A percentile compares a stretch with the other conserved stretches of the same genome.
phyloP scores from a whole-genome alignment of 179 eudicot genomes.

The Nepenthes alata region DNA sequence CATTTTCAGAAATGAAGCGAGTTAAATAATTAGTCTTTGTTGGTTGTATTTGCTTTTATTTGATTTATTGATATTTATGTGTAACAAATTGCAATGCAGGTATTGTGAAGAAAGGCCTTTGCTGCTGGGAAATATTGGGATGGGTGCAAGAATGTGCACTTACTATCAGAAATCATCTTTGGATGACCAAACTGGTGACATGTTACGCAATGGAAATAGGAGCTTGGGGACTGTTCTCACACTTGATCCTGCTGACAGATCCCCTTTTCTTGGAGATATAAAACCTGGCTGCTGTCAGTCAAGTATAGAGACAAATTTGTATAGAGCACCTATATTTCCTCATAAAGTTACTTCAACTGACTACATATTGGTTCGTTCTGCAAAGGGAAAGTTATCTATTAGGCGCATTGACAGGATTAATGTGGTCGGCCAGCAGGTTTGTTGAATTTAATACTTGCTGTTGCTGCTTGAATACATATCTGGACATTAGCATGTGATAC shows the following conservation, averaged over 20 bases:
- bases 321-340: constrained; percentile 76
- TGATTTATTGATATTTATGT: background rate
- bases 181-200: constrained; percentile 66
- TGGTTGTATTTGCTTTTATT: background rate
- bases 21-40: background rate
- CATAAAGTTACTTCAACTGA: constrained; percentile 88
- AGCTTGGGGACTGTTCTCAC: constrained; percentile 63
- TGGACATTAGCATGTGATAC: too few species aligned
- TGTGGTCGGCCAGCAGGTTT: constrained; percentile 96
- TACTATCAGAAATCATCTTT: constrained; percentile 82
- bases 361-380: constrained; percentile 80
- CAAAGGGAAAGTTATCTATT: constrained; percentile 89
- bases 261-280: constrained; percentile 95
- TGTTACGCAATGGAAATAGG: constrained; percentile 43
- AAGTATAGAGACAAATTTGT: constrained; percentile 93
- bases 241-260: constrained; percentile 96
- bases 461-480: background rate
- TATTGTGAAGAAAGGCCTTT: constrained; percentile 98
- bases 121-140: constrained; percentile 79
- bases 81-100: constrained; percentile 23
- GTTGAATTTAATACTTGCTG: background rate
- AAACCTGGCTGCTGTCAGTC: constrained; percentile 80
- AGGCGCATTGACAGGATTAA: constrained; percentile 84
- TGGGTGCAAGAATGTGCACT: constrained; percentile 95
- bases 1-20: background rate